Evolutionary conservation across 1,284 basidiomycete genomes (phyloP).

Genomic region (Papiliotrema terrestris): DNA sequence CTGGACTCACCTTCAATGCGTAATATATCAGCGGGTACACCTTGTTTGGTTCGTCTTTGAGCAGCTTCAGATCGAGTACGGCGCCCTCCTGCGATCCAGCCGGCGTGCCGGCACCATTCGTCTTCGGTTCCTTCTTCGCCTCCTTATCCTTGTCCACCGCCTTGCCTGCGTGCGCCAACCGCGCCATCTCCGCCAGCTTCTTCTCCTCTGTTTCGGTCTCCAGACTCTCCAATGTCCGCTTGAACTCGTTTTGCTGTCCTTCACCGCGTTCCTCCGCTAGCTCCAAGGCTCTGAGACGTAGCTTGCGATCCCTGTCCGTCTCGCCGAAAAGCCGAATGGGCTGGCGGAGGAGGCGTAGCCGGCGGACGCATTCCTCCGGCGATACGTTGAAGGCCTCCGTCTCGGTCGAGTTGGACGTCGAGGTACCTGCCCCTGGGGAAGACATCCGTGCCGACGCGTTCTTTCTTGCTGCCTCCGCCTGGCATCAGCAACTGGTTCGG

Average conservation of each 20-base stretch:
- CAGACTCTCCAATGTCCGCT: constrained; percentile 85
- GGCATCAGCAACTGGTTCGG: neutral
- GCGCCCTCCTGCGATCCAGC: constrained; percentile 43
- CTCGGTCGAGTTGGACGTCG: constrained; percentile 25
- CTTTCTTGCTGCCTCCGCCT: constrained; percentile 29
- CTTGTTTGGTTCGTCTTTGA: constrained; percentile 93
- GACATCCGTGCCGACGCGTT: constrained; percentile 23
- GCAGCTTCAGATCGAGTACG: constrained; percentile 69
- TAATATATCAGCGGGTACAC: constrained; percentile 97
- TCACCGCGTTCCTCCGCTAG: constrained; percentile 80
- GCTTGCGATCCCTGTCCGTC: constrained; percentile 83
- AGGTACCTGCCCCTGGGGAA: constrained; percentile 14
- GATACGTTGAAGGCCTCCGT: constrained; percentile 77
- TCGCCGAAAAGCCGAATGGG: constrained; percentile 95
- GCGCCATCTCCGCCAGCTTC: constrained; percentile 59
- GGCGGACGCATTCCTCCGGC: constrained; percentile 83
- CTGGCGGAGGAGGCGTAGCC: constrained; percentile 85
- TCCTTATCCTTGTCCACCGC: constrained; percentile 6
- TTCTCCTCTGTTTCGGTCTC: constrained; percentile 61
- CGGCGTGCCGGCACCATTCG: constrained; percentile 44
- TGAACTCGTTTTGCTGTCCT: constrained; percentile 75
- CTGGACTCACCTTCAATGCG: constrained; percentile 65
- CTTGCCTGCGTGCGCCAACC: constrained; percentile 16
- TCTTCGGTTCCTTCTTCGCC: constrained; percentile 30
- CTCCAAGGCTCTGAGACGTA: constrained; percentile 87